These are phyloP conservation scores for Fulvia fulva DNA, from an alignment of 2,329 filamentous ascomycete species.

Conservation along the genomic window DNA sequence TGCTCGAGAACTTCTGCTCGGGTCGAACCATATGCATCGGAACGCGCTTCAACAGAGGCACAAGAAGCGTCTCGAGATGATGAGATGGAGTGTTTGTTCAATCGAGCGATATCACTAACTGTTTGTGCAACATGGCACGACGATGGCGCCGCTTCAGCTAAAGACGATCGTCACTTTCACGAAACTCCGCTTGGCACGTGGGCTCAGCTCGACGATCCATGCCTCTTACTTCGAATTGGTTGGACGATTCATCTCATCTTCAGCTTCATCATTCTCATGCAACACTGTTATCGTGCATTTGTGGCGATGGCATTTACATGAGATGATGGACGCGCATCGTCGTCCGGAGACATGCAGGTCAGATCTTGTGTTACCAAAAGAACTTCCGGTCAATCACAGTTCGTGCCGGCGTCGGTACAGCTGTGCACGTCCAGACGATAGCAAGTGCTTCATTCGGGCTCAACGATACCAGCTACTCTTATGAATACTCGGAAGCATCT, in stretches of 20 bases:
- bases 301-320: too few relatives aligned
- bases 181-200: not conserved
- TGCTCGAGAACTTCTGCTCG: not conserved
- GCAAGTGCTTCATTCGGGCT: not conserved
- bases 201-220: constrained; percentile 5
- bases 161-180: not conserved
- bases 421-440: not conserved
- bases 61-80: not conserved
- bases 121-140: not conserved
- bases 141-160: not conserved
- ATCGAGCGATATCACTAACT: not conserved
- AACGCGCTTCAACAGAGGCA: not conserved
- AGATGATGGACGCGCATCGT: not conserved
- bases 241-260: not conserved
- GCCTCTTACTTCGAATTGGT: not conserved
- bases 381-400: not conserved
- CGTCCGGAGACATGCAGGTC: not conserved
- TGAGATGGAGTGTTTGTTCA: not conserved
- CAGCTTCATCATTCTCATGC: not conserved
- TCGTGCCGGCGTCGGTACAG: not conserved
- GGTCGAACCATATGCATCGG: not conserved
- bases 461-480: not conserved
- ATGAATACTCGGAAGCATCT: not conserved
- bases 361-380: not conserved
- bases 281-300: not conserved